Percentiles rank a stretch among this genome's conserved stretches.
phyloP scores from a whole-genome alignment of 2,329 filamentous ascomycete species.

The Fusarium pininemorale region DNA sequence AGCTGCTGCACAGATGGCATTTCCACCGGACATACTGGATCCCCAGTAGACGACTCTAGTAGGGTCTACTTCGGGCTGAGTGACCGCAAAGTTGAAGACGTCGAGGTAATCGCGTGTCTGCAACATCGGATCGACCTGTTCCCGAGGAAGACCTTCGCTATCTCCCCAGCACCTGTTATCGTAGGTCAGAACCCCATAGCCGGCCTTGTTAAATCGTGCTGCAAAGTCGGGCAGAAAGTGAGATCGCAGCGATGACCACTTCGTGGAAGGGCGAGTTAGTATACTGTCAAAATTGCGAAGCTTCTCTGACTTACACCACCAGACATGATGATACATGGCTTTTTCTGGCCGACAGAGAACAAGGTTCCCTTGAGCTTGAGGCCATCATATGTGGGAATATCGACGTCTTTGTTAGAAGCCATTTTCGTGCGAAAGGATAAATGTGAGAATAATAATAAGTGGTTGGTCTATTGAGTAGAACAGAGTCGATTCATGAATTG shows the following conservation, averaged over 20 bases:
- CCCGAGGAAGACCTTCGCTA: neutral
- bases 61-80: neutral
- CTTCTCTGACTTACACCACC: neutral
- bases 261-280: neutral
- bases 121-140: neutral
- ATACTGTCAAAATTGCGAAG: accelerated
- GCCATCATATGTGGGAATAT: neutral
- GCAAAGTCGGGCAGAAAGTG: neutral
- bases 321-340: neutral
- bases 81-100: neutral
- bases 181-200: neutral
- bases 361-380: neutral
- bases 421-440: neutral
- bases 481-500: neutral
- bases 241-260: neutral
- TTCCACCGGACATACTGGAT: neutral
- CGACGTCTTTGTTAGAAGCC: neutral
- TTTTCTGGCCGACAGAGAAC: neutral
- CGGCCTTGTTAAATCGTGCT: neutral
- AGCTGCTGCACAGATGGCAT: neutral
- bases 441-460: too few species aligned
- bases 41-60: neutral
- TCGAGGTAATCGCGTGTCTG: neutral
- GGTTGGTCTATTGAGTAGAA: neutral
- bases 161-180: neutral